A percentile compares a stretch with the other conserved stretches of the same genome.
These are phyloP conservation scores for Nicotiana otophora DNA, from an alignment of 257 asterid species.

Conservation along the genomic window DNA sequence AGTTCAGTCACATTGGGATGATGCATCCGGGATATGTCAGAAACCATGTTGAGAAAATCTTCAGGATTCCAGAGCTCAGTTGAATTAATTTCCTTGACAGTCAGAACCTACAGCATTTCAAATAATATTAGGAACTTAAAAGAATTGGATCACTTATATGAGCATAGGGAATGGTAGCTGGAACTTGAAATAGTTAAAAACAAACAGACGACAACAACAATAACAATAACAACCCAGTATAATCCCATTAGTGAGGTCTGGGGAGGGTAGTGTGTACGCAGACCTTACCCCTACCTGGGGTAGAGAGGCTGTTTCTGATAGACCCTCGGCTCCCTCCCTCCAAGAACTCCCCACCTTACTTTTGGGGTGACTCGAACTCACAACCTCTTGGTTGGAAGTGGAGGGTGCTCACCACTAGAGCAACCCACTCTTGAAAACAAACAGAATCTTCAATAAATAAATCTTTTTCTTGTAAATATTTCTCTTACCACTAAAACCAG, in stretches of 20 bases:
- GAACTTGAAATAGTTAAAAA: background rate
- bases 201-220: too few relatives aligned
- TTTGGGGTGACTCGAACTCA: too few relatives aligned
- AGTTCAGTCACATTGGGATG: conserved; percentile 83
- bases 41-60: conserved; percentile 62
- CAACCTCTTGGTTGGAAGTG: too few relatives aligned
- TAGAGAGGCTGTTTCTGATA: too few relatives aligned
- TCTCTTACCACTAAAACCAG: background rate
- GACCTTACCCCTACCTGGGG: too few relatives aligned
- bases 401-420: too few relatives aligned
- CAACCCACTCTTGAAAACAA: too few relatives aligned
- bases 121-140: background rate
- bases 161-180: background rate
- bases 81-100: conserved; percentile 79
- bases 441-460: background rate
- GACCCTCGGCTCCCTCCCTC: too few relatives aligned
- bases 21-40: conserved; percentile 61
- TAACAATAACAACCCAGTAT: too few relatives aligned
- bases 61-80: conserved; percentile 54
- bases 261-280: too few relatives aligned
- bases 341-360: too few relatives aligned
- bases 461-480: background rate
- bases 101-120: conserved; percentile 49
- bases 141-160: background rate
- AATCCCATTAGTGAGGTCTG: too few relatives aligned